Evolutionary conservation across 139 green algal genomes (phyloP), one percentile per base, ranked within the genome.

Genomic region (Chlorella sp.): DNA sequence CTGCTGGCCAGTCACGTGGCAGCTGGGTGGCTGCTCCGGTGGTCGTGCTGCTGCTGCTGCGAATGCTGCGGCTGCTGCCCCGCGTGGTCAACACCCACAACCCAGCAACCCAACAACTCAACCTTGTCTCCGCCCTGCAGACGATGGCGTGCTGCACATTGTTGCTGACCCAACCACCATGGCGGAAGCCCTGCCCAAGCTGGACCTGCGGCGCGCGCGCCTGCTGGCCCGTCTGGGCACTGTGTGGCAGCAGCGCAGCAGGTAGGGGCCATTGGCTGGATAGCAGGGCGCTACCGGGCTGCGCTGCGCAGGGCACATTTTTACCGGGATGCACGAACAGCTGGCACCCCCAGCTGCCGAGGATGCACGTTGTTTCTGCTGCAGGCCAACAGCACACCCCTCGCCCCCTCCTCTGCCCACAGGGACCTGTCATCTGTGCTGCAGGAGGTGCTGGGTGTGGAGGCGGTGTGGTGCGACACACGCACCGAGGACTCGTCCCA

Each of bases 401-500:
- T 60, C 21, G n/a, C 20, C 20, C 47, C 65, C 32, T 39, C 51
- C 1, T 23, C 9, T 18, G 36, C 57, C 25, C 60, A 56, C 88
- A 86, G 85, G 65, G 93, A 96, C 47, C 87, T 97, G 41, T 89
- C 90, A 39, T 75, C 85, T 2, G 87, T 91, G 23, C 85, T 97
- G 68, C 85, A 87, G 32, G 36, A 90, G 25, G 86, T 97, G 82
- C 91, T 98, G 84, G 92, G 93, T 16, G 92, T 97, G 75, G 83
- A 93, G 80, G 90, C 93, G 57, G 95, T 98, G 78, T 96, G 93
- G 92, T 97, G 92, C 78, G 93, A 98, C 83, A 93, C 93, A 1
- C 80, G 90, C 68, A 92, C 86, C 23, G 90, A 94, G 74, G 80
- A 93, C 74, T 92, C 90, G 73, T 91, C 79, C n/a, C 92, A 98